Evolutionary conservation across 495 filamentous ascomycete genomes (phyloP).

Genomic region (Rostrohypoxylon terebratum): DNA sequence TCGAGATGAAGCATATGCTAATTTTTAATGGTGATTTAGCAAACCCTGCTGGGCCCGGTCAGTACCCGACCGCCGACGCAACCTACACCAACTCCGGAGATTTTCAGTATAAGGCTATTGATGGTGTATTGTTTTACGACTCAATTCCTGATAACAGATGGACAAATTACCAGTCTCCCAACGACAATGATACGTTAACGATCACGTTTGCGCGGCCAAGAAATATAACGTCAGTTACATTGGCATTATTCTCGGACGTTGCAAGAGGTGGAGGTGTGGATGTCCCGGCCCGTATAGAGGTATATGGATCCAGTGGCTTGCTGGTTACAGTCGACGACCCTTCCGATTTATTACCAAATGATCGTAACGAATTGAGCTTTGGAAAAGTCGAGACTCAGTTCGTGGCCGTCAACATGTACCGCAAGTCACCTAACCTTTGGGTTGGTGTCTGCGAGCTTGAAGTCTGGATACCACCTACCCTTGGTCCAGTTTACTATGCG

Average conservation of each 20-base stretch:
- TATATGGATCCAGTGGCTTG: conserved; percentile 50
- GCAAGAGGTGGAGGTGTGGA: conserved; percentile 53
- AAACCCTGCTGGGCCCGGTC: conserved; percentile 55
- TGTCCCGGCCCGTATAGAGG: conserved; percentile 52
- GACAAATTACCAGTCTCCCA: conserved; percentile 56
- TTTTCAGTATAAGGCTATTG: conserved; percentile 57
- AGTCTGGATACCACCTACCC: conserved; percentile 50
- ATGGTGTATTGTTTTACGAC: conserved; percentile 60
- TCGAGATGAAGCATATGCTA: not conserved
- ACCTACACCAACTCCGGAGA: conserved; percentile 51
- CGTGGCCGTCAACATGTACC: conserved; percentile 51
- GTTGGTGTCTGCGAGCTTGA: conserved; percentile 55
- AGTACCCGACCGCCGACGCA: conserved; percentile 53
- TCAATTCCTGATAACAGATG: conserved; percentile 58
- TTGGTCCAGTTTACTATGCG: conserved; percentile 44
- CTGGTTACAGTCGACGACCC: conserved; percentile 43
- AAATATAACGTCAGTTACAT: conserved; percentile 54
- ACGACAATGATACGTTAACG: conserved; percentile 53
- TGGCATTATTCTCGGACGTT: conserved; percentile 56
- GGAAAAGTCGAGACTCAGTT: conserved; percentile 46
- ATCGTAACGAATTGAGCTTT: conserved; percentile 55
- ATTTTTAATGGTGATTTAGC: conserved; percentile 23
- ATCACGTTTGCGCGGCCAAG: conserved; percentile 56
- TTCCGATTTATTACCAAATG: conserved; percentile 52
- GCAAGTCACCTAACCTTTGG: conserved; percentile 37